Base-by-base conservation (phyloP, 179 eudicot genomes). In the Spinacia oleracea region DNA sequence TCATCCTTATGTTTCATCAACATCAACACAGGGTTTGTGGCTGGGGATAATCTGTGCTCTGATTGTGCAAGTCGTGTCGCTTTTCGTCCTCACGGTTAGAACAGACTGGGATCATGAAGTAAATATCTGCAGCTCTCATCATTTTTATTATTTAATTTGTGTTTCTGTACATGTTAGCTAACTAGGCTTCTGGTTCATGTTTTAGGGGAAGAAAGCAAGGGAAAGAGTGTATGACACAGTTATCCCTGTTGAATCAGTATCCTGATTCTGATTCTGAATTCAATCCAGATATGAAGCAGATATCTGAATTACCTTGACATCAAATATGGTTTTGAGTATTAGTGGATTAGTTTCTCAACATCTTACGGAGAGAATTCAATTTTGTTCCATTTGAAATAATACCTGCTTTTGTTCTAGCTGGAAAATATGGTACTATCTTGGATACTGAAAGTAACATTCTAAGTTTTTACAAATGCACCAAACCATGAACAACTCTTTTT, bases 71-170 rank as follows among this genome's bases (percentile, higher is more conserved):
- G 86, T 79, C 48, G 75, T 77, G n/a, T 90, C 83, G 14, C 89
- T 92, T 62, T 76, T 88, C 50, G 45, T 45, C 81, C 78, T 90
- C 45, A 89, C 86, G 2, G 14, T 87, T 14, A 80, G 85, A 50
- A 90, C 86, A 43, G 83, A 89, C 45, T 93, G 98, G 98, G 89
- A 85, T 59, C 73, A 72, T 69, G 84, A 90, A 77, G 95, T 89
- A 89, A 7, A 15, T 12, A 50, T 70, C 34, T n/a, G 12, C 5
- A 76, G 63, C 27, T 64, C 60, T 10, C 27, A 27, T 34, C 27
- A 15, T 38, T 27, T 2, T 35, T 29, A 53, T 18, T 51, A 15
- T 77, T 0, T 6, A 15, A 25, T 8, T 31, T n/a, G 0, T 34
- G 5, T 5, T 31, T 14, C 10, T 51, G 2, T 3, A 29, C 43